Evolutionary conservation across 345 rosid genomes (phyloP).

Genomic region (Citrus medica): DNA sequence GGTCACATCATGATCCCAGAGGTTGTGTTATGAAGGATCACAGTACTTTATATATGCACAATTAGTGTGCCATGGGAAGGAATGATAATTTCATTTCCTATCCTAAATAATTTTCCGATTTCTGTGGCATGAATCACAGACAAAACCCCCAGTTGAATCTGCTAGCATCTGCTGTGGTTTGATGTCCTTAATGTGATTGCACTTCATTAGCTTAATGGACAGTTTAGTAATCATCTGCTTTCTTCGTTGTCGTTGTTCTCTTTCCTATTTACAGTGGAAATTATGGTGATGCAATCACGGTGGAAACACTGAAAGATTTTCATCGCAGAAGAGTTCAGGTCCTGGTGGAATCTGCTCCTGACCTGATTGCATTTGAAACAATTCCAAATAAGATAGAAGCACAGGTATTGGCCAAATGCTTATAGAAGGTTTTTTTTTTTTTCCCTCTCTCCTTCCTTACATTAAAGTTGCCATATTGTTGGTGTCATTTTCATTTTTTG

Average conservation of each 20-base stretch:
- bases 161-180: not conserved
- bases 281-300: slow-evolving; percentile 58
- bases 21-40: too few species aligned
- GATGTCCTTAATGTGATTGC: not conserved
- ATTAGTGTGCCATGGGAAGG: too few species aligned
- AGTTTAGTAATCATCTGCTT: slow-evolving; percentile 1
- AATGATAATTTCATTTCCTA: not conserved
- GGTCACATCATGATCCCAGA: too few species aligned
- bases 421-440: not conserved
- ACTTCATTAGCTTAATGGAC: not conserved
- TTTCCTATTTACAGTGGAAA: slow-evolving; percentile 44
- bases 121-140: not conserved
- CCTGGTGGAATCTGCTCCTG: slow-evolving; percentile 67
- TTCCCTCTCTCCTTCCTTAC: too few species aligned
- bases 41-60: too few species aligned
- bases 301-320: slow-evolving; percentile 56
- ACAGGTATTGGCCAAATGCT: slow-evolving; percentile 43
- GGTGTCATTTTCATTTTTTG: not conserved
- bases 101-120: not conserved
- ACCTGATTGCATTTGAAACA: slow-evolving; percentile 78
- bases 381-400: slow-evolving; percentile 85
- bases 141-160: not conserved
- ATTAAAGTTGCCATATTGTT: not conserved
- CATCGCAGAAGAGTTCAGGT: slow-evolving; percentile 73
- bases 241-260: not conserved